phyloP scores from a whole-genome alignment of 208 protist genomes.

The Leishmania amazonensis region DNA sequence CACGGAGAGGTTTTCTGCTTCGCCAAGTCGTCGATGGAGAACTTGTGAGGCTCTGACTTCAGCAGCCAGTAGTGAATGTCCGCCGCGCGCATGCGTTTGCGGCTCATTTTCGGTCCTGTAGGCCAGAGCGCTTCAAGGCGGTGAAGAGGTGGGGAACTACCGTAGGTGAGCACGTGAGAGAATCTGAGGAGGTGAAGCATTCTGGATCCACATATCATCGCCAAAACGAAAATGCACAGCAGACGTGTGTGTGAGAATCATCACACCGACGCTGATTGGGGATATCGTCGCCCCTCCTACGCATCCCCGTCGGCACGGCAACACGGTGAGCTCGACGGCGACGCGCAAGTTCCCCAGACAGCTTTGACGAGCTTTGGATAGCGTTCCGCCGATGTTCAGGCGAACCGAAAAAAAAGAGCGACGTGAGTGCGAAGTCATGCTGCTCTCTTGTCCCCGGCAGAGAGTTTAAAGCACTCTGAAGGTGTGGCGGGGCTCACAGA shows the following conservation, averaged over 20 bases:
- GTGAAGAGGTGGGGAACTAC: not conserved
- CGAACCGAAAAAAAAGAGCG: not conserved
- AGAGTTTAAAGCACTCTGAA: not conserved
- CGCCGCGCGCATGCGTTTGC: constrained; percentile 53
- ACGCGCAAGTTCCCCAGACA: not conserved
- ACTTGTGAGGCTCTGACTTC: constrained; percentile 87
- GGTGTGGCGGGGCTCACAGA: not conserved
- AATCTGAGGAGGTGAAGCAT: not conserved
- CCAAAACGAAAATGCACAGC: not conserved
- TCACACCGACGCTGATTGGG: not conserved
- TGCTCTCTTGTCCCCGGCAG: not conserved
- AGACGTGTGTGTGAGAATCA: no score
- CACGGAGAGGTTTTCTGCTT: constrained; percentile 55
- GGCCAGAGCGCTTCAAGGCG: not conserved
- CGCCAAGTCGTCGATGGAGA: constrained; percentile 78
- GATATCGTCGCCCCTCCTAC: not conserved
- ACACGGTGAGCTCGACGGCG: not conserved
- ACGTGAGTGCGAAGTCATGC: not conserved
- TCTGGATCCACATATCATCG: not conserved
- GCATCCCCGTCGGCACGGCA: not conserved
- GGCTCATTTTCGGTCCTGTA: constrained; percentile 16
- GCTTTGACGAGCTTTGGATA: not conserved
- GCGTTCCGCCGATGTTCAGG: no score
- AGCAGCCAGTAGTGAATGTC: constrained; percentile 74
- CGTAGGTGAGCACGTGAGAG: not conserved